Evolutionary conservation across 163 green algal genomes (phyloP).

Genomic region (Prototheca wickerhamii): DNA sequence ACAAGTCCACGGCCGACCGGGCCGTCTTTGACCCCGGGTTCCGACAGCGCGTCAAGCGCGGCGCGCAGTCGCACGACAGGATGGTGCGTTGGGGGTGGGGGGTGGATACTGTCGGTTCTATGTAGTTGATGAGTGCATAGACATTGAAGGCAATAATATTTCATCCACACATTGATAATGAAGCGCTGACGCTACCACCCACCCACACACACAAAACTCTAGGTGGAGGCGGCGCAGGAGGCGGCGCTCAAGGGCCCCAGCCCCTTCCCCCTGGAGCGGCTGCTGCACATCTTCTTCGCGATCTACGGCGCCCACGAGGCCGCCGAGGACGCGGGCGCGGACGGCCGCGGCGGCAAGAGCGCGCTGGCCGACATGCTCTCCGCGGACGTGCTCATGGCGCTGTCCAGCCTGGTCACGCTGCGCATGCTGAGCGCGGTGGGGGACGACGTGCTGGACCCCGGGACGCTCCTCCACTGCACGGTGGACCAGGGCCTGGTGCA

Average conservation of each 20-base stretch:
- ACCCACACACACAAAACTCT: background rate
- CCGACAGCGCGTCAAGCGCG: conserved; percentile 17
- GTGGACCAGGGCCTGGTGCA: conserved; percentile 13
- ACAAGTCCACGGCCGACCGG: conserved; percentile 32
- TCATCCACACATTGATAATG: background rate
- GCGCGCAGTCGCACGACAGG: conserved; percentile 27
- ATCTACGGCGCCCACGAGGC: conserved; percentile 16
- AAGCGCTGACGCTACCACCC: background rate
- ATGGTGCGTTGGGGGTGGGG: conserved; percentile 12
- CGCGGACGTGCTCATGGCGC: conserved; percentile 42
- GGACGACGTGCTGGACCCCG: background rate
- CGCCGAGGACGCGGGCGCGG: conserved; percentile 14
- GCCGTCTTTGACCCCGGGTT: conserved; percentile 37
- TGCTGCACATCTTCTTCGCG: conserved; percentile 47
- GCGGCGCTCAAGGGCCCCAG: conserved; percentile 28
- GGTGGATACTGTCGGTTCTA: background rate
- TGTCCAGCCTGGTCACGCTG: conserved; percentile 32
- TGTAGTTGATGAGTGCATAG: background rate
- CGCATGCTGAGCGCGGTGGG: conserved; percentile 24
- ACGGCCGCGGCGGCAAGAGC: background rate
- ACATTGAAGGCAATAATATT: background rate
- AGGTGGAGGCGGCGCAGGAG: conserved; percentile 38
- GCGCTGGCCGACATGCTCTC: conserved; percentile 14
- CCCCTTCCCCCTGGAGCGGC: conserved; percentile 46
- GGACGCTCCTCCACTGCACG: conserved; percentile 1